Conservation (phyloP, 148 eudicot genomes). For the Vaccinium myrtillus region DNA sequence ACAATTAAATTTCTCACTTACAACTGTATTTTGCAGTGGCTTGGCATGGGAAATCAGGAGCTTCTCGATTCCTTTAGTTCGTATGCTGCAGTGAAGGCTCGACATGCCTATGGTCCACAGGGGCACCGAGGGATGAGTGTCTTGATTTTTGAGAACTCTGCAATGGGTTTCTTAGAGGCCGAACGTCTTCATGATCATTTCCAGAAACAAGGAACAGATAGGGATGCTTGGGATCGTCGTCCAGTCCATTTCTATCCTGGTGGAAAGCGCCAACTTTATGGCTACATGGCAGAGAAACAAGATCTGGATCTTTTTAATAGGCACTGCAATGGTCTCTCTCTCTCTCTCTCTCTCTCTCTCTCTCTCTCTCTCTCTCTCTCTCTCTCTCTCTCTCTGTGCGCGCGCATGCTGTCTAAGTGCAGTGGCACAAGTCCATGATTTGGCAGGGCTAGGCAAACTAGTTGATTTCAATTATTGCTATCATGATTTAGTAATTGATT, state of each 20-base stretch:
- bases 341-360: not conserved
- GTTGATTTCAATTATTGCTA: not conserved
- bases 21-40: slow-evolving; percentile 43
- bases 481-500: not conserved
- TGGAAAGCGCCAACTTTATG: slow-evolving; percentile 71
- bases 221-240: slow-evolving; percentile 53
- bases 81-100: slow-evolving; percentile 51
- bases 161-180: slow-evolving; percentile 66
- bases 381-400: too few species aligned
- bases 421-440: not conserved
- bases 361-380: too few species aligned
- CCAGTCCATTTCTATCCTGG: slow-evolving; percentile 44
- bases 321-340: slow-evolving; percentile 51
- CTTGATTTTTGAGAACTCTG: slow-evolving; percentile 64
- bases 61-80: slow-evolving; percentile 56
- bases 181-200: slow-evolving; percentile 64
- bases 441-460: not conserved
- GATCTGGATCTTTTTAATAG: slow-evolving; percentile 65
- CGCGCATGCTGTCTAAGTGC: not conserved
- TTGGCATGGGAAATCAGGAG: slow-evolving; percentile 87
- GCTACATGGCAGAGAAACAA: slow-evolving; percentile 60
- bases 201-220: slow-evolving; percentile 45
- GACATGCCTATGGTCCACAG: slow-evolving; percentile 79
- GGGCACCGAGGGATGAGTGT: slow-evolving; percentile 81
- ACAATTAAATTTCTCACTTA: not conserved